These are phyloP conservation scores for Neckera pumila DNA, from an alignment of 225 moss, liverwort and hornwort species.

Conservation along the genomic window DNA sequence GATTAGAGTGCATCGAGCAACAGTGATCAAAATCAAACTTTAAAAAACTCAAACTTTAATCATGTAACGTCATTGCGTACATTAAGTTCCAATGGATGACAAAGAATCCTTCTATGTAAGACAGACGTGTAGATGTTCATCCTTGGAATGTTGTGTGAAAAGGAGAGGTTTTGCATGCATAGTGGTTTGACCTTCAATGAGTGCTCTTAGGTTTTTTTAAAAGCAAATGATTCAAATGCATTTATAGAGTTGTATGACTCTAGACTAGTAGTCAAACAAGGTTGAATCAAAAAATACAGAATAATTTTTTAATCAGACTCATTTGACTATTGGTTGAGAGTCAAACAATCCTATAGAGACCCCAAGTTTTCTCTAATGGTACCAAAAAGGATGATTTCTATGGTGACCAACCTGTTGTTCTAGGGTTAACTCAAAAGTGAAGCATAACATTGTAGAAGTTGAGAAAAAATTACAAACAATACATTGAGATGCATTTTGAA, in stretches of 20 bases:
- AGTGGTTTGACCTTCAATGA: background rate
- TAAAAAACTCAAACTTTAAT: background rate
- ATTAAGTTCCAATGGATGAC: too few relatives aligned
- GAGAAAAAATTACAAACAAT: background rate
- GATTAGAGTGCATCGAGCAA: background rate
- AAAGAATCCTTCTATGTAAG: background rate
- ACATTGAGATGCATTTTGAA: background rate
- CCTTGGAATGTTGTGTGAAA: background rate
- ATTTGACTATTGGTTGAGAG: too few relatives aligned
- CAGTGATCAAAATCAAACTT: background rate
- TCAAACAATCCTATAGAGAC: too few relatives aligned
- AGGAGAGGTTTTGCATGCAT: background rate
- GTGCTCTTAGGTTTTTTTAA: background rate
- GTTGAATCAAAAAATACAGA: too few relatives aligned
- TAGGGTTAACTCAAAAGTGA: background rate
- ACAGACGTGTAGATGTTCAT: background rate
- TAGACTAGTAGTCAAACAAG: too few relatives aligned
- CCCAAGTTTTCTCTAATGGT: too few relatives aligned
- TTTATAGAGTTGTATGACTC: too few relatives aligned
- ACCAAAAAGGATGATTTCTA: background rate
- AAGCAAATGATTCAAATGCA: background rate
- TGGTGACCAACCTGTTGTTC: fast-evolving
- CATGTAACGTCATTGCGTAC: fast-evolving
- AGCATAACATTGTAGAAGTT: background rate
- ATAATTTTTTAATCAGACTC: too few relatives aligned